Conservation (phyloP, 2,329 filamentous ascomycete genomes). For the Ascosphaera aggregata region DNA sequence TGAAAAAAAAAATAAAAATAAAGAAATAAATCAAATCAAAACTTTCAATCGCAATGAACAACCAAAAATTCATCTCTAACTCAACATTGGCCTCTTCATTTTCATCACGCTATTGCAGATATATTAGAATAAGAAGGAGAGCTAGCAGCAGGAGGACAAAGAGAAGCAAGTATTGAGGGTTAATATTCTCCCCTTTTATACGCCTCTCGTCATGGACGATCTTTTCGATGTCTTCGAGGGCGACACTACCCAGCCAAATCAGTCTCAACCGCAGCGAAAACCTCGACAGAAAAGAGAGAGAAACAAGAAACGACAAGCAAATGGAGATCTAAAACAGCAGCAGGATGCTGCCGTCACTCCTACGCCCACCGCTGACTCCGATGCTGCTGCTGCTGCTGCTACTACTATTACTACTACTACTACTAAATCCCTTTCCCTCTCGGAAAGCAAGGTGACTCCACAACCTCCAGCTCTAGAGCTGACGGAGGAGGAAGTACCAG, state of each 20-base stretch:
- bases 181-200: no score
- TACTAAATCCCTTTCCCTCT: no score
- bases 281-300: slow-evolving; percentile 29
- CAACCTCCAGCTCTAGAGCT: slow-evolving; percentile 4
- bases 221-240: slow-evolving; percentile 68
- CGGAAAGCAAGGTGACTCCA: neutral
- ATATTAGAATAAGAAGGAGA: no score
- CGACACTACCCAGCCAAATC: slow-evolving; percentile 25
- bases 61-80: no score
- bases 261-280: slow-evolving; percentile 10
- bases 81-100: no score
- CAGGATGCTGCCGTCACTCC: slow-evolving; percentile 5
- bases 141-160: no score
- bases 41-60: no score
- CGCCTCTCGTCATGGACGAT: slow-evolving; percentile 49
- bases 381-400: slow-evolving; percentile 1
- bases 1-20: no score
- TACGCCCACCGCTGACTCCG: slow-evolving; percentile 1
- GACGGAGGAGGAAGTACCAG: slow-evolving; percentile 15
- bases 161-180: no score
- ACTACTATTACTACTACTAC: no score
- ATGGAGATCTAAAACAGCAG: slow-evolving; percentile 35
- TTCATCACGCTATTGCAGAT: no score
- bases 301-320: slow-evolving; percentile 70
- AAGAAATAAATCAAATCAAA: no score